Evolutionary conservation across 805 yeast genomes (phyloP), one percentile per base, ranked within the genome.

Genomic region (Wickerhamomyces pijperi): DNA sequence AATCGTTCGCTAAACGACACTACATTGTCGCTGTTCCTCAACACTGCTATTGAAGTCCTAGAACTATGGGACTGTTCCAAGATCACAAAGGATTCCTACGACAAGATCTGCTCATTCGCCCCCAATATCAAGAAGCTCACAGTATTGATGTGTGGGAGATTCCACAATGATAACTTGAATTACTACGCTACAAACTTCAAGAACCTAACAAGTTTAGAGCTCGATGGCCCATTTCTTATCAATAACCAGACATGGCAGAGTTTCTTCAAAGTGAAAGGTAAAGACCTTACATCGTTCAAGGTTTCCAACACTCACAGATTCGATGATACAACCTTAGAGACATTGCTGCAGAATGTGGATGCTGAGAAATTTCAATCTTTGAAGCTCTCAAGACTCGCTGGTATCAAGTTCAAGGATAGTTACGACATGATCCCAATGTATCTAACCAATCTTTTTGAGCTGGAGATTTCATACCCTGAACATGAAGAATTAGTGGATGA

Each of bases 11-110:
- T 92, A 36, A 74, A 80, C 50, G 77, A 81, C 45, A 63, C 70
- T 15, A 87, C 97, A 0, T 57, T 88, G 54, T 63, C 77, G 35
- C 64, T 92, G 36, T 90, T 92, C 53, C 61, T 92, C 38, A 75
- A 76, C 36, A 70, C 85, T 0, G 66, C 70, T 14, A 55, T 76
- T 36, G 70, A 60, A 40, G 56, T 61, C 3, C 60, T 92, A 21
- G 82, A 82, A 45, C 76, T 92, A 45, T 85, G 95, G 87, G 99
- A 92, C 60, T 92, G 99, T 56, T 86, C 96, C 0, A 77, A 76
- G 36, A 67, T 92, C 15, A 73, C 76, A 19, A 68, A 70, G 32
- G 80, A 73, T 43, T 72, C 92, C 0, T 69, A 79, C 44, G 71
- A 73, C 48, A 68, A 76, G 46, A 74, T 92, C 31, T 87, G 88